phyloP scores from a whole-genome alignment of 345 rosid species.

The Triadica sebifera region DNA sequence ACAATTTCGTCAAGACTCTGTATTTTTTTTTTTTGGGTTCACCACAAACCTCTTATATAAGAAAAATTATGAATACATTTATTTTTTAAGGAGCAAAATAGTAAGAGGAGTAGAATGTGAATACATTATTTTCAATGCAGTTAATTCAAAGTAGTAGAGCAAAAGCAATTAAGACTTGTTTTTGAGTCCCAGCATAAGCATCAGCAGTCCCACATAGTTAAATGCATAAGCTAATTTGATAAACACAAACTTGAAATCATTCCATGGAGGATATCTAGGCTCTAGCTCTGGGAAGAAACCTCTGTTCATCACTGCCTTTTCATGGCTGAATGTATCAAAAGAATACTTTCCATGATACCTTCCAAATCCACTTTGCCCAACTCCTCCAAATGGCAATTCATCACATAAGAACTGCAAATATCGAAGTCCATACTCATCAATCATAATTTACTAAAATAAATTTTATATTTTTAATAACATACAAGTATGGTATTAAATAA shows the following conservation, averaged over 20 bases:
- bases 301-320: conserved; percentile 72
- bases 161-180: neutral
- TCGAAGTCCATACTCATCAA: too few species aligned
- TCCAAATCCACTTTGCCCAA: conserved; percentile 77
- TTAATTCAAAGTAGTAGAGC: neutral
- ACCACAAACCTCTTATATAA: too few species aligned
- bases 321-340: conserved; percentile 87
- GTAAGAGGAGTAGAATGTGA: too few species aligned
- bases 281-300: conserved; percentile 61
- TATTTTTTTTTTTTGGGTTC: too few species aligned
- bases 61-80: too few species aligned
- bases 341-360: conserved; percentile 92
- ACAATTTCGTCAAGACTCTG: too few species aligned
- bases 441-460: too few species aligned
- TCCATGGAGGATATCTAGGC: conserved; percentile 87
- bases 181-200: conserved; percentile 60
- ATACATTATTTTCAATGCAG: neutral
- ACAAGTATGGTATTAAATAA: too few species aligned
- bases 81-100: too few species aligned
- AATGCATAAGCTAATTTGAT: conserved; percentile 49
- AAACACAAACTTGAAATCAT: conserved; percentile 64
- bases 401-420: conserved; percentile 61
- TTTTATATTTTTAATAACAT: too few species aligned
- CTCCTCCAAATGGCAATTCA: conserved; percentile 81
- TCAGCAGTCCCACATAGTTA: conserved; percentile 52